Evolutionary conservation across 2,329 filamentous ascomycete genomes (phyloP).

Genomic region (Monilinia fructigena): DNA sequence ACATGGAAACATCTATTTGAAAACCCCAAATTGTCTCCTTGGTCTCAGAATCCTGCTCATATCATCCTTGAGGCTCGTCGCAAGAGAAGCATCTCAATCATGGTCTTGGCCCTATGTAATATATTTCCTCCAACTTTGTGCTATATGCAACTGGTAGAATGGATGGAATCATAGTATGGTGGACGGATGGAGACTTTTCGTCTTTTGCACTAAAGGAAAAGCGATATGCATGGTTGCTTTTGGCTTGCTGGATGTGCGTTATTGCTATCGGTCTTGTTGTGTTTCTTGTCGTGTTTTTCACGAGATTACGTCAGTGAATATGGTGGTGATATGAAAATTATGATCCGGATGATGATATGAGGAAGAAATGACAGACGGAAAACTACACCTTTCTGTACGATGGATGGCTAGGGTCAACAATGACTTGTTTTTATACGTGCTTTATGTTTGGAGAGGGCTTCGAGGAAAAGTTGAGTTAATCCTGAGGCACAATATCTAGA

Average conservation of each 20-base stretch:
- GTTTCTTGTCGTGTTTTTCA: constrained; percentile 28
- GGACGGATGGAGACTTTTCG: constrained; percentile 32
- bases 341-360: not conserved
- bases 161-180: constrained; percentile 35
- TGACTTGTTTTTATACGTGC: constrained; percentile 1
- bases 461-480: not conserved
- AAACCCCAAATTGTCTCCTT: constrained; percentile 28
- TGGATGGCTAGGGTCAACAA: not conserved
- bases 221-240: constrained; percentile 29
- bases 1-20: constrained; percentile 29
- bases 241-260: constrained; percentile 28
- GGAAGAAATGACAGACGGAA: not conserved
- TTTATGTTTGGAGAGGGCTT: not conserved
- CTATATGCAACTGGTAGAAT: constrained; percentile 34
- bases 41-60: constrained; percentile 27
- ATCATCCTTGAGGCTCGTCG: constrained; percentile 24
- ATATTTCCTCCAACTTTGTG: constrained; percentile 37
- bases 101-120: constrained; percentile 32
- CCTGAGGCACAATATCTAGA: not conserved
- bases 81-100: constrained; percentile 32
- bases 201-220: constrained; percentile 34
- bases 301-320: not conserved
- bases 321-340: not conserved
- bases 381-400: too few species aligned
- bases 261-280: constrained; percentile 29